Evolutionary conservation across 768 basidiomycete species (phyloP), one percentile per base, ranked within the genome.

Genomic region (Tricholoma sp.): DNA sequence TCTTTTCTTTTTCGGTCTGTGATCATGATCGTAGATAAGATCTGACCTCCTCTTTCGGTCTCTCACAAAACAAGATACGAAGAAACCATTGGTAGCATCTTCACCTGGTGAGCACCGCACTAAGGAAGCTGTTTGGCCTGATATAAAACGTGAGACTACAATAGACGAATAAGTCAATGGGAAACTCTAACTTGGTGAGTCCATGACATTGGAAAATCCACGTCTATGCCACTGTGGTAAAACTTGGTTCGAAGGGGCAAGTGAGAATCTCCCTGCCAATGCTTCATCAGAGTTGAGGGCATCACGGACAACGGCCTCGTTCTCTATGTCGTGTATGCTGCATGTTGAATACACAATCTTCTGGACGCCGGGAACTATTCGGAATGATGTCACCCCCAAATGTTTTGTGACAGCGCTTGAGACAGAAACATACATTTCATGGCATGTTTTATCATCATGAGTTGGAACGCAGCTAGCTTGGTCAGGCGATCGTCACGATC

Each of bases 261-360:
- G 80, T 29, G 59, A 68, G 75, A 96, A 98, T 2, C 72, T 71
- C 28, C 76, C 79, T 32, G 64, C 65, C 32, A 65, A 64, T 18
- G 90, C 91, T 67, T 94, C 90, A 8, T 84, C 78, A 28, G 87
- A 88, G 54, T 74, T 74, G 45, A 98, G 77, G 3, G 88, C 87
- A 53, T 82, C 76, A 6, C 81, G 75, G 8, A 98, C 91, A 55
- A 98, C 97, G 57, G 85, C 84, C 68, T 99, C 97, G 70, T 99
- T 95, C 67, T 99, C 97, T 41, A 80, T 81, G 12, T 89, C 82
- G 70, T 98, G 88, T 48, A 97, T 77, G 59, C 94, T 97, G 68
- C 96, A 99, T n/a, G 97, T 99, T 20, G 95, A 98, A 70, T 99
- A 98, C 28, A 94, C 94, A 63, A 99, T 92, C 63, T 82, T 84